Evolutionary conservation across 129 eudicot genomes (phyloP).

Genomic region (Silybum marianum): DNA sequence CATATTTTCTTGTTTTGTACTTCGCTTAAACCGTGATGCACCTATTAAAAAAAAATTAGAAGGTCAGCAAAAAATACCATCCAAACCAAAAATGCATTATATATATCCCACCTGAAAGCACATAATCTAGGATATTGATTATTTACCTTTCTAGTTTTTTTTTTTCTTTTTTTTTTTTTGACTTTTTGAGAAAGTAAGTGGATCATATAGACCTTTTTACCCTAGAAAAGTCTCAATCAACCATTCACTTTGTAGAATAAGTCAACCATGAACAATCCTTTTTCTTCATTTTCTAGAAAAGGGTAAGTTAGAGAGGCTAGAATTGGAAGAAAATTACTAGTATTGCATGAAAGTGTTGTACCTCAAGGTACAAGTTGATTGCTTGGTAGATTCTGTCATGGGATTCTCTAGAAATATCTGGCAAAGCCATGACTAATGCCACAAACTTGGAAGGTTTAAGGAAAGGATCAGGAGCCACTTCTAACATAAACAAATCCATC

Average conservation of each 20-base stretch:
- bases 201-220: background rate
- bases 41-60: conserved; percentile 32
- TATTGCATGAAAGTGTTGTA: conserved; percentile 21
- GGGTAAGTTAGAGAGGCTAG: background rate
- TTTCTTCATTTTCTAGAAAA: background rate
- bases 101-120: background rate
- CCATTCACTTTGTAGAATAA: background rate
- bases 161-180: no score
- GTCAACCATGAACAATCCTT: background rate
- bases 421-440: conserved; percentile 46
- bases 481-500: conserved; percentile 54
- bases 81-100: background rate
- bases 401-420: conserved; percentile 54
- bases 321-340: background rate
- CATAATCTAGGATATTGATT: background rate
- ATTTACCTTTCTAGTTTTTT: background rate
- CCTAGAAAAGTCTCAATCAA: background rate
- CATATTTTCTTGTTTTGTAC: conserved; percentile 43
- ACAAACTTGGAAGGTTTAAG: conserved; percentile 47
- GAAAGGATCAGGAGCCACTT: conserved; percentile 61
- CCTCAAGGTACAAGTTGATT: conserved; percentile 55
- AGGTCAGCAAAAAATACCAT: background rate
- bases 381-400: conserved; percentile 53
- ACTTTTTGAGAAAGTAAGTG: background rate
- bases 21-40: conserved; percentile 35